phyloP scores from a whole-genome alignment of 2,329 filamentous ascomycete species.

The Endoconidiophora polonica region DNA sequence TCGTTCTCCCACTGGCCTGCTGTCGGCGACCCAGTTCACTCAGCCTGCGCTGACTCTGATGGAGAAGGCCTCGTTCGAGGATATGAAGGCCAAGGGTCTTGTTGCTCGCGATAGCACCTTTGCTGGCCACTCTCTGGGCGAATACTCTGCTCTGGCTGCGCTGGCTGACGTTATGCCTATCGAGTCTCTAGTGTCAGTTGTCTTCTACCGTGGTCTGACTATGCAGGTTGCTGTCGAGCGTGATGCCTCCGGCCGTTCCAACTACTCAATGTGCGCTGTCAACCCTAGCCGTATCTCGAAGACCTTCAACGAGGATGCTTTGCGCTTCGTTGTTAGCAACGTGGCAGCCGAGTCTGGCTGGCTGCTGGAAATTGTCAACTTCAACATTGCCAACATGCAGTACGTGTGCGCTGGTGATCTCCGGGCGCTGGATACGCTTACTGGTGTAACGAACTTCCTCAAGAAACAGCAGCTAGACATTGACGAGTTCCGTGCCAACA shows the following conservation, averaged over 20 bases:
- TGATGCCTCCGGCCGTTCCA: conserved; percentile 79
- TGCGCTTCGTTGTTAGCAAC: conserved; percentile 93
- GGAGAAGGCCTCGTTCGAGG: conserved; percentile 99
- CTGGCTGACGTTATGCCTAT: conserved; percentile 99
- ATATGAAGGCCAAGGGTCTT: conserved; percentile 94
- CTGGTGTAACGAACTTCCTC: conserved; percentile 80
- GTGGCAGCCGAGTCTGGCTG: conserved; percentile 87
- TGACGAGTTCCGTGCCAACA: conserved; percentile 71
- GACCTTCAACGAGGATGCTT: conserved; percentile 94
- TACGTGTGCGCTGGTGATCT: conserved; percentile 58
- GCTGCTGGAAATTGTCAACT: conserved; percentile 98
- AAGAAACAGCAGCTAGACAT: conserved; percentile 97
- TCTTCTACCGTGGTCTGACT: conserved; percentile 96
- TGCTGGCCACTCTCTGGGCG: conserved; percentile 90
- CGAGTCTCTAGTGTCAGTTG: conserved; percentile 91
- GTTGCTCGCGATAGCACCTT: conserved; percentile 95
- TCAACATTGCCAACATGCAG: conserved; percentile 64
- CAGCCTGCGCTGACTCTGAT: conserved; percentile 94
- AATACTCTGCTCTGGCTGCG: conserved; percentile 92
- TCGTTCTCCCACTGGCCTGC: conserved; percentile 78
- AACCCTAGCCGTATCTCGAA: conserved; percentile 97
- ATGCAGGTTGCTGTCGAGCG: conserved; percentile 99
- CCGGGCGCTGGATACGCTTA: conserved; percentile 52
- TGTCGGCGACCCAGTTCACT: conserved; percentile 96
- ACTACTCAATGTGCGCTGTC: conserved; percentile 98